Conservation (phyloP, 1,284 basidiomycete genomes). For the Fomes fomentarius region DNA sequence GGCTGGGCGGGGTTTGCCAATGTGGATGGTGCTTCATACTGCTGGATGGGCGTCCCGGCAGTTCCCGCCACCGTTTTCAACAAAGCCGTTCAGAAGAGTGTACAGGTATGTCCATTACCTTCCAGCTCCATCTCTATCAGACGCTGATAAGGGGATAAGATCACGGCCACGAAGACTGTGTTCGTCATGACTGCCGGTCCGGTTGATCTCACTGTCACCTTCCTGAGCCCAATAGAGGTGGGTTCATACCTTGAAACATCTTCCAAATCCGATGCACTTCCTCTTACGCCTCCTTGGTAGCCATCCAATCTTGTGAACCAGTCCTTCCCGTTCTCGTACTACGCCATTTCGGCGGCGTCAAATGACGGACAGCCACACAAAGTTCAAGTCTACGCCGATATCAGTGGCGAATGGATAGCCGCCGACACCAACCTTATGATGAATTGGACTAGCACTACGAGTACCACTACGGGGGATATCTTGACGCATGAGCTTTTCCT, state of each 20-base stretch:
- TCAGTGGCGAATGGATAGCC: slow-evolving; percentile 27
- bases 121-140: background rate
- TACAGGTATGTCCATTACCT: background rate
- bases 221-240: slow-evolving; percentile 20
- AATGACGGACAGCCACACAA: slow-evolving; percentile 33
- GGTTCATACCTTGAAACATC: background rate
- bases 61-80: background rate
- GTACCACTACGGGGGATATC: background rate
- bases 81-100: background rate
- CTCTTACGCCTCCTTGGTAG: slow-evolving; percentile 22
- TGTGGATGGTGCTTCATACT: slow-evolving; percentile 17
- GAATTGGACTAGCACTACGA: background rate
- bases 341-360: slow-evolving; percentile 32
- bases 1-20: slow-evolving; percentile 22
- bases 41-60: slow-evolving; percentile 13
- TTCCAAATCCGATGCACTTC: background rate
- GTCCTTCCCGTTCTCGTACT: slow-evolving; percentile 37
- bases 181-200: slow-evolving; percentile 11
- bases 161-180: slow-evolving; percentile 10
- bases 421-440: background rate
- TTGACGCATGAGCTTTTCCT: background rate
- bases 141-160: background rate
- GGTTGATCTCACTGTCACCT: slow-evolving; percentile 15
- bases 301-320: slow-evolving; percentile 35
- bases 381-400: slow-evolving; percentile 39